phyloP scores from a whole-genome alignment of 495 filamentous ascomycete genomes.

The Aspergillus steynii region DNA sequence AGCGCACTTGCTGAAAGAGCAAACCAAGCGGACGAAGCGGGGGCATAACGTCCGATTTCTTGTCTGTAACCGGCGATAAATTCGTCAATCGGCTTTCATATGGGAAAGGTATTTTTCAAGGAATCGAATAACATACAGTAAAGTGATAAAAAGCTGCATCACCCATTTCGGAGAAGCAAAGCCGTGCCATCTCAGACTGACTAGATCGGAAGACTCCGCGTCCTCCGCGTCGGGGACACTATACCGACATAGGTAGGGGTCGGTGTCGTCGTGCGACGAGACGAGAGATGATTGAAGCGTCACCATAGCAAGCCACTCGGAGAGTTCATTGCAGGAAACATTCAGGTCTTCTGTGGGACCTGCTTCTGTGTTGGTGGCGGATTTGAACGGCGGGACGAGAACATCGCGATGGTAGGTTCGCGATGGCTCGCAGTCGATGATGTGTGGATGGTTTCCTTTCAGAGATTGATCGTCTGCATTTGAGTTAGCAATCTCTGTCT shows the following conservation, averaged over 20 bases:
- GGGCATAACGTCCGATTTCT: constrained; percentile 16
- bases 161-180: constrained; percentile 45
- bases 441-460: constrained; percentile 52
- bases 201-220: constrained; percentile 23
- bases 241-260: constrained; percentile 84
- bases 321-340: constrained; percentile 61
- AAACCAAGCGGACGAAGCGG: constrained; percentile 34
- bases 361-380: constrained; percentile 36
- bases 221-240: constrained; percentile 52
- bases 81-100: neutral
- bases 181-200: constrained; percentile 51
- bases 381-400: constrained; percentile 52
- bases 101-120: neutral
- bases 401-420: constrained; percentile 33
- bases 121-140: constrained; percentile 36
- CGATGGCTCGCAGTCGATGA: constrained; percentile 34
- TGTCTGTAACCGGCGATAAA: constrained; percentile 10
- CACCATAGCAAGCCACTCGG: constrained; percentile 84
- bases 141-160: constrained; percentile 34
- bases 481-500: constrained; percentile 2
- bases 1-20: constrained; percentile 38
- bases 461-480: constrained; percentile 46
- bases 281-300: constrained; percentile 73
- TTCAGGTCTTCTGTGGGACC: constrained; percentile 50
- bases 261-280: constrained; percentile 62